Base-by-base conservation (phyloP, 2,329 filamentous ascomycete species). In the Exserohilum turcica region DNA sequence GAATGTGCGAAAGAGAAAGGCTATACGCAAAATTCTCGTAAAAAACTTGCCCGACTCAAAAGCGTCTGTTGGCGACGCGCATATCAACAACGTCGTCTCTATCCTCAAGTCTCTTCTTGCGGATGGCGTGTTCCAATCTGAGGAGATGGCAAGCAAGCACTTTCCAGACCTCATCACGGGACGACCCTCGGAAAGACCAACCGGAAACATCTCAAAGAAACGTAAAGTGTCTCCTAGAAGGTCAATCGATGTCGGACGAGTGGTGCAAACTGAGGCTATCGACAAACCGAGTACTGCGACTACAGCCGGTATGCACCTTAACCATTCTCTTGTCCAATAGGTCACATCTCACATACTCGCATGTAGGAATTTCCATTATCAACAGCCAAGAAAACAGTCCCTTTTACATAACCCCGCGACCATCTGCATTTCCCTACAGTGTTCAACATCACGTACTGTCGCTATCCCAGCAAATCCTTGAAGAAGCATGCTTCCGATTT, bases 401-500 rank as follows among this genome's bases (percentile, higher is more conserved):
- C 35, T 37, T 37, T 37, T 3, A 37, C 35, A 9, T 37, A 37
- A 37, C 33, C 19, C 16, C 16, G 33, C 33, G 33, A 36, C 33
- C 33, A 36, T 36, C 33, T 36, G 33, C 16, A 45, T 56, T 77
- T 10, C 72, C 71, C 4, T 77, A 74, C 56, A 58, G 61, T 27
- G 54, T 69, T 3, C 74, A 77, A 48, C 73, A 78, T 60, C 42
- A 65, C 2, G 67, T 78, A 33, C 65, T 78, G n/a, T 72, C 61
- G 27, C 68, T 64, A 33, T 57, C 63, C 6, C 76, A 78, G 54
- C 53, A 60, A 6, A 39, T 76, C 15, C 65, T 78, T 4, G 76
- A 78, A 54, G 70, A 74, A 49, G 71, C 67, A 49, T 78, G 74
- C 58, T 78, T 76, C 54, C 68, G 76, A 6, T 78, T 76, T 43